Evolutionary conservation across 305 asterid genomes (phyloP), one percentile per base, ranked within the genome.

Genomic region (Fraxinus xanthoxyloides): DNA sequence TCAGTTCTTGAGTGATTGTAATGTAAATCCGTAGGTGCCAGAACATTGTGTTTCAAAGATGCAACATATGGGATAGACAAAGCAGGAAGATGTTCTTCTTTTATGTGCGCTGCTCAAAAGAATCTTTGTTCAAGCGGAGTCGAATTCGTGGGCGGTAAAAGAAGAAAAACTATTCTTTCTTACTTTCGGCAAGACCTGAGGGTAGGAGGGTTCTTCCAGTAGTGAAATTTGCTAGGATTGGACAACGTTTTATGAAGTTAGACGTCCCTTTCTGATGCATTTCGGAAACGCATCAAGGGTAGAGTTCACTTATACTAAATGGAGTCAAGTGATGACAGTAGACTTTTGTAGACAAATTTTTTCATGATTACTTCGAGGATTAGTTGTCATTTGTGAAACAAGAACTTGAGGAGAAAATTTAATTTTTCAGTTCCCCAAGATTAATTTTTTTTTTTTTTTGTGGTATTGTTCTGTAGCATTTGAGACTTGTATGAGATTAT

Each of bases 1-100:
- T 85, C 92, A 89, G 85, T 90, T 89, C 82, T 87, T 96, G 88
- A 92, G 88, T 78, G 97, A 92, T 59, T 96, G 99, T 85, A 96
- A 96, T 84, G 92, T 93, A 87, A 94, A 90, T 88, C 91, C 85
- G 70, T 90, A 84, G 85, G 79, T 61, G 76, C 81, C 67, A 72
- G 43, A 77, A 31, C 77, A 46, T 80, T 76, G 74, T 77, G 85
- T 79, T 83, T 82, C 82, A 48, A 78, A 85, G 79, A 34, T 80
- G 84, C 74, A 84, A 84, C 76, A 79, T 77, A 77, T 81, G 82
- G 80, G 48, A 69, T 80, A 81, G 82, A 81, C 75, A 79, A 78
- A 61, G 85, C 79, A 65, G 21, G 70, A 23, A 5, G 73, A 72
- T 51, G 7, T 75, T 46, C 79, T 81, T 65, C 80, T 75, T 19